phyloP scores from a whole-genome alignment of 139 green algal species.

The Picochlorum sp. region DNA sequence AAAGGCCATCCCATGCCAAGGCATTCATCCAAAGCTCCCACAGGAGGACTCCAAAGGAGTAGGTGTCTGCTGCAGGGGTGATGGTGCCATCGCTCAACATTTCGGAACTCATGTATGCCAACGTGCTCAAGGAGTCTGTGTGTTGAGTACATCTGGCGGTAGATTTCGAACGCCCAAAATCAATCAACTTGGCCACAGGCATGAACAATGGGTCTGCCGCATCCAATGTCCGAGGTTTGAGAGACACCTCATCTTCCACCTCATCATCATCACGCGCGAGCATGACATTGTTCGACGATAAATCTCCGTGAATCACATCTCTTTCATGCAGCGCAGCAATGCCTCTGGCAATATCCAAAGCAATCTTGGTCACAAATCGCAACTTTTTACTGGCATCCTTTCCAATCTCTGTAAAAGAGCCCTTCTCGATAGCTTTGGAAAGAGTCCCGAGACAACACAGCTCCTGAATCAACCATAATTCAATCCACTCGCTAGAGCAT shows the following conservation, averaged over 20 bases:
- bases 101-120: conserved; percentile 10
- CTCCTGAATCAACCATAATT: conserved; percentile 16
- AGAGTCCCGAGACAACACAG: conserved; percentile 9
- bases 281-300: conserved; percentile 12
- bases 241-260: too few relatives aligned
- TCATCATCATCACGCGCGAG: conserved; percentile 5
- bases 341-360: conserved; percentile 11
- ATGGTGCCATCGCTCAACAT: not conserved
- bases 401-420: not conserved
- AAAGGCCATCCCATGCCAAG: not conserved
- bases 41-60: not conserved
- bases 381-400: not conserved
- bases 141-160: not conserved
- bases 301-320: conserved; percentile 2
- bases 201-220: not conserved
- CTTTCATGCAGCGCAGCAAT: conserved; percentile 6
- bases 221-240: too few relatives aligned
- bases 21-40: not conserved
- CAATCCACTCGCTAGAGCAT: too few relatives aligned
- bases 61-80: not conserved
- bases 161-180: conserved; percentile 12
- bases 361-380: not conserved
- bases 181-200: not conserved
- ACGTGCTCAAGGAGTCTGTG: conserved; percentile 10
- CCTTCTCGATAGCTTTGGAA: conserved; percentile 5